A percentile compares a stretch with the other conserved stretches of the same genome.
These are phyloP conservation scores for Aurinia saxatilis DNA, from an alignment of 345 rosid species.

Conservation along the genomic window DNA sequence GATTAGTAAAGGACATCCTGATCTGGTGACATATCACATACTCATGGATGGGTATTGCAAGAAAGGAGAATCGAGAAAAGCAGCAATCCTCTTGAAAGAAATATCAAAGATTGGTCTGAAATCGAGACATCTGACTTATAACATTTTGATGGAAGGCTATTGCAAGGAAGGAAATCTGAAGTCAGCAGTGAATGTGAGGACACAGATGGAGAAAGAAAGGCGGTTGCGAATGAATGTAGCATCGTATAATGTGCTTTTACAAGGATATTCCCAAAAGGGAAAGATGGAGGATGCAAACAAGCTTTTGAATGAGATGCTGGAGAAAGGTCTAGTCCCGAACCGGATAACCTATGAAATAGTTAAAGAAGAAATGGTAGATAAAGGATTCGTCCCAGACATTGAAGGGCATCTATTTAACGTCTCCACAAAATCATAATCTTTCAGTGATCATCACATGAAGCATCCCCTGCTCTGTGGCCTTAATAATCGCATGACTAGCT, in stretches of 20 bases:
- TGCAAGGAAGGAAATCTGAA: slow-evolving; percentile 63
- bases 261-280: slow-evolving; percentile 57
- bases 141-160: slow-evolving; percentile 69
- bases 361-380: slow-evolving; percentile 66
- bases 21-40: slow-evolving; percentile 61
- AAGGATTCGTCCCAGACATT: slow-evolving; percentile 81
- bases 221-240: slow-evolving; percentile 48
- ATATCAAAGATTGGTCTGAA: slow-evolving; percentile 42
- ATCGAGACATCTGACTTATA: slow-evolving; percentile 61
- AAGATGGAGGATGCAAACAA: slow-evolving; percentile 63
- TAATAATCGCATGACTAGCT: not conserved
- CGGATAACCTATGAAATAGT: slow-evolving; percentile 56
- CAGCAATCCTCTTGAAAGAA: slow-evolving; percentile 46
- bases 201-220: slow-evolving; percentile 66
- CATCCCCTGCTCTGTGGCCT: not conserved
- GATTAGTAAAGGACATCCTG: slow-evolving; percentile 38
- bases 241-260: slow-evolving; percentile 60
- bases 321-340: slow-evolving; percentile 76
- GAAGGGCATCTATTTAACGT: slow-evolving; percentile 62
- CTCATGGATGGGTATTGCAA: slow-evolving; percentile 56
- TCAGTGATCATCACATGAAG: not conserved
- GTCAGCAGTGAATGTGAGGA: slow-evolving; percentile 52
- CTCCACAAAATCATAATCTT: slow-evolving; percentile 19
- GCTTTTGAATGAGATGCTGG: slow-evolving; percentile 84
- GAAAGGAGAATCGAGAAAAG: slow-evolving; percentile 52